phyloP scores from a whole-genome alignment of 164 flowering plant species.

The Macadamia tetraphylla region DNA sequence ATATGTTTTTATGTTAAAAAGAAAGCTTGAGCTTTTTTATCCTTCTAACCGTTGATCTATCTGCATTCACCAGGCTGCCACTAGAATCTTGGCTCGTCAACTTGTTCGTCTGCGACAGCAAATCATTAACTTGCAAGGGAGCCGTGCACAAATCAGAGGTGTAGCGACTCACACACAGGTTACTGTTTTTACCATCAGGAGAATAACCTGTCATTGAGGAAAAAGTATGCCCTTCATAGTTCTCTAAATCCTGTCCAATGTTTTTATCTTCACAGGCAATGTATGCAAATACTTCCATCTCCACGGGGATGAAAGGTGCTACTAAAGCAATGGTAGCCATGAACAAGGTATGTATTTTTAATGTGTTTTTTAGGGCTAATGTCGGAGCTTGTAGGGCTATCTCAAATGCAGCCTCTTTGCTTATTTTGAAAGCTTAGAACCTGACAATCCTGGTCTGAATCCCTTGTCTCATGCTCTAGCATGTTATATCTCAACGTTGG shows the following conservation, averaged over 20 bases:
- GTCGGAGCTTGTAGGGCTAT: no score
- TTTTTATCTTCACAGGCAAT: constrained; percentile 46
- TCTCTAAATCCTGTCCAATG: not conserved
- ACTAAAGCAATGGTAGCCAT: constrained; percentile 88
- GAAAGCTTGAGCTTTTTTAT: not conserved
- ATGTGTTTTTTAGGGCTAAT: not conserved
- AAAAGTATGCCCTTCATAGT: not conserved
- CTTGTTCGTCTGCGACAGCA: constrained; percentile 88
- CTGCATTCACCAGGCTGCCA: constrained; percentile 58
- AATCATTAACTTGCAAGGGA: constrained; percentile 88
- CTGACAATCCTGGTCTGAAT: no score
- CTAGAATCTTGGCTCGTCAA: constrained; percentile 89
- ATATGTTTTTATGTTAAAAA: no score
- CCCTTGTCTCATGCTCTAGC: no score
- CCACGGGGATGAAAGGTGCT: constrained; percentile 93
- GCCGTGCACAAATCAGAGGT: constrained; percentile 96
- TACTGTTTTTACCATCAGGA: not conserved
- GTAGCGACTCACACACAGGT: constrained; percentile 96
- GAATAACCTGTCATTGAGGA: not conserved
- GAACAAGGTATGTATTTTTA: constrained; percentile 59
- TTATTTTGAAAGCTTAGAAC: not conserved
- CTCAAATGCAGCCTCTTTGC: not conserved
- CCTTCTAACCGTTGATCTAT: not conserved
- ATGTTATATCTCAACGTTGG: no score
- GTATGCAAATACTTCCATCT: constrained; percentile 83